Conservation (phyloP, 345 rosid genomes). For the Eucalyptus dawsonii region DNA sequence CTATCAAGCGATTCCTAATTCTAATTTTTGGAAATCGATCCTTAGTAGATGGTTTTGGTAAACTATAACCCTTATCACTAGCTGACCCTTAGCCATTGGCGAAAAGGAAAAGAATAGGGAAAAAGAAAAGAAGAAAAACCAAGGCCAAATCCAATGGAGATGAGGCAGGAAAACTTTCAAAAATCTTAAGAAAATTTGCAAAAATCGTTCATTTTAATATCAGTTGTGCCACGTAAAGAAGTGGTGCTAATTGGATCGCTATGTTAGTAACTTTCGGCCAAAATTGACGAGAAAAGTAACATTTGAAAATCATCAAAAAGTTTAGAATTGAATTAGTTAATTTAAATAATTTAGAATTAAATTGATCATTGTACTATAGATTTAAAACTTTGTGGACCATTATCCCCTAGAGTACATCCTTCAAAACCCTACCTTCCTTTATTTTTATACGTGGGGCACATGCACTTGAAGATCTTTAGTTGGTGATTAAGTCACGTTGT, state of each 20-base stretch:
- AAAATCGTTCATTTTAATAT: neutral
- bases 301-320: neutral
- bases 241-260: rapidly evolving
- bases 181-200: neutral
- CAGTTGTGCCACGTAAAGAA: rapidly evolving
- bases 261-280: rapidly evolving
- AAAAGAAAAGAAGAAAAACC: neutral
- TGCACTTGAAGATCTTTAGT: neutral
- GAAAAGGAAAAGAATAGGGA: neutral
- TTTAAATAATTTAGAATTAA: neutral
- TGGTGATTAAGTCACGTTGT: neutral
- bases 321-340: neutral
- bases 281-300: neutral
- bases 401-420: neutral
- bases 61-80: rapidly evolving
- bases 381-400: neutral
- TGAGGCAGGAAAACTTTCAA: neutral
- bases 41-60: too few relatives aligned
- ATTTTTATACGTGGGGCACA: neutral
- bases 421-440: neutral
- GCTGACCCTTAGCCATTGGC: neutral
- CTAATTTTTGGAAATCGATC: too few relatives aligned
- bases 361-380: neutral
- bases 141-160: neutral
- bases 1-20: too few relatives aligned